Conservation (phyloP, 169 alveolate species). For the Ichthyophthirius multifiliis region DNA sequence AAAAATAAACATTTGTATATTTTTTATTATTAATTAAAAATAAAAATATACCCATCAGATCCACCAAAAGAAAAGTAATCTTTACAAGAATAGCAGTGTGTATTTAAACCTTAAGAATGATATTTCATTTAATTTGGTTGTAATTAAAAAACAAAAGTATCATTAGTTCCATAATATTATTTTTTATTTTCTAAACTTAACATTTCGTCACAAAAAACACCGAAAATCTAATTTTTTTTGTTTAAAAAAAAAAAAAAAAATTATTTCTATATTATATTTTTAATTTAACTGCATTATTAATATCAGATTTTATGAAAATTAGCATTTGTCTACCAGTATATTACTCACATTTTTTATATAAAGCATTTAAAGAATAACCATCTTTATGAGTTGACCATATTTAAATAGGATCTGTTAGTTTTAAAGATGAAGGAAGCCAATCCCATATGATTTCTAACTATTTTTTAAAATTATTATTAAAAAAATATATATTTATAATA, state of each 20-base stretch:
- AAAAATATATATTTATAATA: neutral
- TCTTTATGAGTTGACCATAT: constrained; percentile 17
- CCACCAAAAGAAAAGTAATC: constrained; percentile 30
- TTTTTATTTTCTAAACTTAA: neutral
- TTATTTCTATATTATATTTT: neutral
- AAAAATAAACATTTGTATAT: too few relatives aligned
- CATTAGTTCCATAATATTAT: constrained; percentile 23
- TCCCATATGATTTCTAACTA: constrained; percentile 45
- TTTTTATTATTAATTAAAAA: neutral
- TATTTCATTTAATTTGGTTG: constrained; percentile 9
- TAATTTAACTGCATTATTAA: neutral
- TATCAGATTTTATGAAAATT: neutral
- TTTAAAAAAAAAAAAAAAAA: neutral
- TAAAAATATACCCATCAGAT: constrained; percentile 11
- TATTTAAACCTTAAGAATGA: neutral
- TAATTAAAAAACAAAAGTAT: constrained; percentile 18
- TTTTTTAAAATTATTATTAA: neutral
- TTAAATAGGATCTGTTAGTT: constrained; percentile 22
- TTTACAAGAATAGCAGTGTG: neutral
- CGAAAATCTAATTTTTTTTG: constrained; percentile 21
- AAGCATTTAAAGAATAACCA: constrained; percentile 31
- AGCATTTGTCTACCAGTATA: neutral
- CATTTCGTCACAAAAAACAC: constrained; percentile 32
- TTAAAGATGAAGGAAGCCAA: constrained; percentile 22
- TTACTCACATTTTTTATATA: constrained; percentile 20